Base-by-base conservation (phyloP, 768 basidiomycete species). In the Fomitopsis pulvina region DNA sequence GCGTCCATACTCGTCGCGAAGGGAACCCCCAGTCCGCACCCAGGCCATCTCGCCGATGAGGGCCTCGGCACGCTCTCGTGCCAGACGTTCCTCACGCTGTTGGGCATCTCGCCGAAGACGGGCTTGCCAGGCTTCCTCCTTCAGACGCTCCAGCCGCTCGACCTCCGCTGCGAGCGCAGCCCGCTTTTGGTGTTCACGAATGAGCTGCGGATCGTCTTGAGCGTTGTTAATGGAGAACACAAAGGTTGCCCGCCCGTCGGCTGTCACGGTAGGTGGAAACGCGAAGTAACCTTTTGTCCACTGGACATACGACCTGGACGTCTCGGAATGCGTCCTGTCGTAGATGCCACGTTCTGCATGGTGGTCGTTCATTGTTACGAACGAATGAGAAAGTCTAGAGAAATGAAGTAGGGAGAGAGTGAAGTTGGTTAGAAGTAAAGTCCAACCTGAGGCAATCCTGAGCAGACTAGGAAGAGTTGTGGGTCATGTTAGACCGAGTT, bases 21-120 rank as follows among this genome's bases (percentile, higher is more conserved):
- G 68, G 20, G 78, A 60, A 2, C 80, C 79, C 22, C 81, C 81
- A 9, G 71, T 73, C 9, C 77, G 71, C 1, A 83, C 81, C 78
- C 81, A 83, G 12, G 74, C 75, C 46, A 78, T 69, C 60, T 83
- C 81, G 25, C 75, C 76, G 40, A 62, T 63, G n/a, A 68, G 64
- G 11, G 71, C 71, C 41, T 76, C 72, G n/a, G 57, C 68, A 8
- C 61, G 69, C 48, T 76, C 74, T n/a, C 47, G 55, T 26, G 66
- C 61, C 12, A 56, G 56, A 37, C 64, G 60, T 24, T 49, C 45
- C 16, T 21, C 44, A 18, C 55, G 59, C 29, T 52, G 57, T 12
- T 32, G 41, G 6, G 39, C 49, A 2, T 48, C 52, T 2, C 24
- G 32, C 22, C 38, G 32, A n/a, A 37, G 45, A 3, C 27, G 38